Conservation (phyloP, 2,329 filamentous ascomycete species). For the Sarocladium strictum region DNA sequence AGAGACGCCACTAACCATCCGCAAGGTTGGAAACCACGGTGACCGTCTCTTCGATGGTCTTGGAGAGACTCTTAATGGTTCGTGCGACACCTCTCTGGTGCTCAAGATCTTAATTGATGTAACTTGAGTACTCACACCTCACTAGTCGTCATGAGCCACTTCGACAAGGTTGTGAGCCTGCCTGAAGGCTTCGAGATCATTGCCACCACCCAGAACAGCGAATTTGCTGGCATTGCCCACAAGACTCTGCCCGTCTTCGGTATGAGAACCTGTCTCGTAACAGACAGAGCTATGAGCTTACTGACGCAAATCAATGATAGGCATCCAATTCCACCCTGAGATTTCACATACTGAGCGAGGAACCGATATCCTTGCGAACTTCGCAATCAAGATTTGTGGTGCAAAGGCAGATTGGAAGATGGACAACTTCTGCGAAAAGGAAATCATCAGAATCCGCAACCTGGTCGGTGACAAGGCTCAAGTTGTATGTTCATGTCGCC, state of each 20-base stretch:
- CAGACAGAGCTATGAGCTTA: neutral
- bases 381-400: slow-evolving; percentile 74
- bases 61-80: slow-evolving; percentile 56
- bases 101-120: neutral
- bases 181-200: slow-evolving; percentile 69
- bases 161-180: slow-evolving; percentile 73
- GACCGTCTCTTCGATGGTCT: slow-evolving; percentile 75
- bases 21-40: slow-evolving; percentile 54
- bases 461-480: slow-evolving; percentile 78
- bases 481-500: slow-evolving; percentile 41
- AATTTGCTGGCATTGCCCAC: slow-evolving; percentile 76
- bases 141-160: slow-evolving; percentile 76
- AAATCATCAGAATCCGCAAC: slow-evolving; percentile 72
- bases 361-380: slow-evolving; percentile 70
- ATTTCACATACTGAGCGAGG: slow-evolving; percentile 60
- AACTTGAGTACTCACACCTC: neutral
- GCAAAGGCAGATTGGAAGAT: slow-evolving; percentile 78
- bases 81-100: slow-evolving; percentile 3
- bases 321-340: slow-evolving; percentile 88
- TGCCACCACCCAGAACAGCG: slow-evolving; percentile 68
- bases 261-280: slow-evolving; percentile 12
- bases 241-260: slow-evolving; percentile 64
- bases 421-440: slow-evolving; percentile 73
- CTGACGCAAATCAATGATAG: slow-evolving; percentile 17
- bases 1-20: slow-evolving; percentile 59